phyloP scores from a whole-genome alignment of 331 rosid species.

The Pyracantha coccinea region DNA sequence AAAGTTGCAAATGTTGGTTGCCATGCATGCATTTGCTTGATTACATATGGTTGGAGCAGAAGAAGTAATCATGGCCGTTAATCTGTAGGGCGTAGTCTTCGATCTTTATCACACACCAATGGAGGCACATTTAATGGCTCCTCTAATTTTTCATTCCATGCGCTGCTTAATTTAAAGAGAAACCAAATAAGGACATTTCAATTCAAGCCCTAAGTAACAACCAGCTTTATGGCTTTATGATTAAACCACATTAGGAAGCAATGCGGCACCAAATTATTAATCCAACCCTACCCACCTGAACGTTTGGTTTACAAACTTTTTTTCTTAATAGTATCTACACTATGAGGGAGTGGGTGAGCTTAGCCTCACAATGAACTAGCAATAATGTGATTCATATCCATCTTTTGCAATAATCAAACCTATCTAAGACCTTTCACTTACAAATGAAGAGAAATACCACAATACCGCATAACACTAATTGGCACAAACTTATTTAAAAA shows the following conservation, averaged over 20 bases:
- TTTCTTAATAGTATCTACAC: too few species aligned
- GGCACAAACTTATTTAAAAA: not conserved
- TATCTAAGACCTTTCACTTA: too few species aligned
- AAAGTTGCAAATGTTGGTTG: not conserved
- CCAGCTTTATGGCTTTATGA: not conserved
- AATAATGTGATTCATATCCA: too few species aligned
- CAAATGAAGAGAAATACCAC: too few species aligned
- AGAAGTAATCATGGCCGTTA: not conserved
- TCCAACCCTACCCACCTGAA: not conserved
- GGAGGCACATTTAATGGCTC: constrained; percentile 8
- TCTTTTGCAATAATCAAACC: too few species aligned
- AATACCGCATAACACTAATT: too few species aligned
- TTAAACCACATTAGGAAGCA: not conserved
- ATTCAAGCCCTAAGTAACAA: not conserved
- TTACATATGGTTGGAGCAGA: not conserved
- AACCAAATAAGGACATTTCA: constrained; percentile 2
- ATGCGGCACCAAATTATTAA: not conserved
- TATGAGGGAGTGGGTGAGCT: too few species aligned
- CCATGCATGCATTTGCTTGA: not conserved
- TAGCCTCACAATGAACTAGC: too few species aligned
- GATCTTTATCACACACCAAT: not conserved
- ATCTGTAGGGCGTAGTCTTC: constrained; percentile 1
- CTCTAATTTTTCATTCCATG: constrained; percentile 16
- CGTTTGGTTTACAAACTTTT: not conserved
- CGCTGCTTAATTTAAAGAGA: constrained; percentile 7